Evolutionary conservation across 2,329 filamentous ascomycete genomes (phyloP).

Genomic region (Trichoderma koningii): DNA sequence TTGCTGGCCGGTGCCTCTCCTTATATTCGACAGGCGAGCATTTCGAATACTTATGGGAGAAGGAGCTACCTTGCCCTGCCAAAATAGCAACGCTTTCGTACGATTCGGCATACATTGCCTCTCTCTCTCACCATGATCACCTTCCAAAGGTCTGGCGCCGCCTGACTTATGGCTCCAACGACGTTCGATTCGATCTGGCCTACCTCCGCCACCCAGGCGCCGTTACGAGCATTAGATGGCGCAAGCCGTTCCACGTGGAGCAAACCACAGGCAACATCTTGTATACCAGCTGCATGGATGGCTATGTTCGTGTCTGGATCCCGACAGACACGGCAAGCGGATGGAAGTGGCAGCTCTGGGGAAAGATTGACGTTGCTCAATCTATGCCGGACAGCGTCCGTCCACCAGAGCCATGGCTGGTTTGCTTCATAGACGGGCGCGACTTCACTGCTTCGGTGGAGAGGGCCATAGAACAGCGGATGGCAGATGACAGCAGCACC

Average conservation of each 20-base stretch:
- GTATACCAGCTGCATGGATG: conserved; percentile 85
- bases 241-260: conserved; percentile 72
- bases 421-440: conserved; percentile 79
- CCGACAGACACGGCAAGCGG: conserved; percentile 70
- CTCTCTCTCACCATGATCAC: conserved; percentile 74
- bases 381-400: conserved; percentile 59
- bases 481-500: conserved; percentile 57
- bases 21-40: conserved; percentile 61
- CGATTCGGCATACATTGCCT: conserved; percentile 84
- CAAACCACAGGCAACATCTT: conserved; percentile 83
- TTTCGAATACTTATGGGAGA: conserved; percentile 69
- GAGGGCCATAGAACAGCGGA: conserved; percentile 64
- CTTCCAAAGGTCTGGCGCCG: conserved; percentile 93
- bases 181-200: conserved; percentile 84
- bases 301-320: conserved; percentile 80
- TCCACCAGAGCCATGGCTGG: conserved; percentile 41
- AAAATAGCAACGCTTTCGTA: conserved; percentile 80
- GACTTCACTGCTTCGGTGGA: conserved; percentile 80
- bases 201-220: conserved; percentile 83
- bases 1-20: conserved; percentile 69
- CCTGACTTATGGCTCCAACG: conserved; percentile 77
- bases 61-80: conserved; percentile 69
- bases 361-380: conserved; percentile 72
- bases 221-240: conserved; percentile 86
- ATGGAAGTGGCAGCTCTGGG: conserved; percentile 77